These are phyloP conservation scores for Marchantia polymorpha DNA, from an alignment of 225 moss, liverwort and hornwort species.

Conservation along the genomic window DNA sequence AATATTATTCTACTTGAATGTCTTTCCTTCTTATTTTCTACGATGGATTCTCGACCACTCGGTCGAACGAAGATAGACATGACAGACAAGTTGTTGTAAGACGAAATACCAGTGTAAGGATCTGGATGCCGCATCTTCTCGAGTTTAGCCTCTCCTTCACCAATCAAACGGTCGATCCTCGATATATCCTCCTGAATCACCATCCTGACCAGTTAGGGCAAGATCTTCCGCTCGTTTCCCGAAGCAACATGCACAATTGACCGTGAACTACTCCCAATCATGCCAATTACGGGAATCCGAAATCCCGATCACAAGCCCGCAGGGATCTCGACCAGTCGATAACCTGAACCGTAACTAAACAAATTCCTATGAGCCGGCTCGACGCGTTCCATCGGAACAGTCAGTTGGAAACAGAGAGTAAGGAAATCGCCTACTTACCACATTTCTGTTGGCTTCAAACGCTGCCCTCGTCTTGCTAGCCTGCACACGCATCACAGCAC, in stretches of 20 bases:
- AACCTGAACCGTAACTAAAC: not conserved
- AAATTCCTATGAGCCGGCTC: not conserved
- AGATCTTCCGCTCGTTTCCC: not conserved
- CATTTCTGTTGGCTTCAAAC: constrained; percentile 79
- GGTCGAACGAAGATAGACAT: no score
- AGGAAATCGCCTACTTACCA: constrained; percentile 46
- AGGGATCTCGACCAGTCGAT: not conserved
- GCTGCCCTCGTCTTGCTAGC: constrained; percentile 73
- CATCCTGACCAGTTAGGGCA: constrained; percentile 10
- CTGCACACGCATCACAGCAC: constrained; percentile 33
- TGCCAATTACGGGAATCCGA: not conserved
- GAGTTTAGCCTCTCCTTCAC: constrained; percentile 62
- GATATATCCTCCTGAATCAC: constrained; percentile 58
- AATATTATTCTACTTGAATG: no score
- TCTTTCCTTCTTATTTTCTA: not conserved
- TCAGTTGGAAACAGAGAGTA: not conserved
- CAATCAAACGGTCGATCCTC: constrained; percentile 75
- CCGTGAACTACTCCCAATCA: not conserved
- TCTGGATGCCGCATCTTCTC: constrained; percentile 76
- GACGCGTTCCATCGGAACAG: not conserved
- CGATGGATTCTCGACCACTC: not conserved
- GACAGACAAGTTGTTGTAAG: not conserved
- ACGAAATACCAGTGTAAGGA: constrained; percentile 61
- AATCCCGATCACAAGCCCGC: not conserved
- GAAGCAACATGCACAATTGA: not conserved